Evolutionary conservation across 1,284 basidiomycete species (phyloP).

Genomic region (Microbotryum silenes-acaulis): DNA sequence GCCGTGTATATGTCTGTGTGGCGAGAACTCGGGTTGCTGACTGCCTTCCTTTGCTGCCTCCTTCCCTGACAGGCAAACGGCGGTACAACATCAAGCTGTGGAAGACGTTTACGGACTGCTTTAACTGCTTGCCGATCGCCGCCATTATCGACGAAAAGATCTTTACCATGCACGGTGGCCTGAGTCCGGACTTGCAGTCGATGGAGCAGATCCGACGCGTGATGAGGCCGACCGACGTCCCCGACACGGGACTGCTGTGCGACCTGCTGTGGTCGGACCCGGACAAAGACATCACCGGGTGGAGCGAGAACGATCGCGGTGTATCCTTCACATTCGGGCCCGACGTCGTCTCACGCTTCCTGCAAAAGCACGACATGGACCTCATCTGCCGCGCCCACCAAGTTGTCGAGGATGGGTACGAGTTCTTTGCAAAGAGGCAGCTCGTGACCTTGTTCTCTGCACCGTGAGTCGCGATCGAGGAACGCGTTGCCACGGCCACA

Average conservation of each 20-base stretch:
- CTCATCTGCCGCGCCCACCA: slow-evolving; percentile 97
- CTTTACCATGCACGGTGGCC: slow-evolving; percentile 77
- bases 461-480: slow-evolving; percentile 44
- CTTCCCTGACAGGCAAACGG: slow-evolving; percentile 68
- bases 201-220: slow-evolving; percentile 99
- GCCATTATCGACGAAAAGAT: slow-evolving; percentile 97
- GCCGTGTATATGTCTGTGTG: background rate
- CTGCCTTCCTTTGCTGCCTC: background rate
- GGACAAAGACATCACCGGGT: slow-evolving; percentile 98
- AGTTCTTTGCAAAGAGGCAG: slow-evolving; percentile 97
- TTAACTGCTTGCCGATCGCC: slow-evolving; percentile 90
- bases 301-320: slow-evolving; percentile 98
- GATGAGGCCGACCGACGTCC: slow-evolving; percentile 98
- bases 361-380: slow-evolving; percentile 99
- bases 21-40: background rate
- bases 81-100: slow-evolving; percentile 96
- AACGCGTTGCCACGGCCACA: slow-evolving; percentile 39
- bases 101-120: slow-evolving; percentile 97
- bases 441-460: slow-evolving; percentile 95
- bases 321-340: slow-evolving; percentile 98
- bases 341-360: slow-evolving; percentile 92
- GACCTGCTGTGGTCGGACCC: slow-evolving; percentile 99
- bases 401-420: slow-evolving; percentile 98
- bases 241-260: slow-evolving; percentile 92
- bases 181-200: slow-evolving; percentile 93